Base-by-base conservation (phyloP, 352 stramenopile species). In the Globisporangium recalcitrans region DNA sequence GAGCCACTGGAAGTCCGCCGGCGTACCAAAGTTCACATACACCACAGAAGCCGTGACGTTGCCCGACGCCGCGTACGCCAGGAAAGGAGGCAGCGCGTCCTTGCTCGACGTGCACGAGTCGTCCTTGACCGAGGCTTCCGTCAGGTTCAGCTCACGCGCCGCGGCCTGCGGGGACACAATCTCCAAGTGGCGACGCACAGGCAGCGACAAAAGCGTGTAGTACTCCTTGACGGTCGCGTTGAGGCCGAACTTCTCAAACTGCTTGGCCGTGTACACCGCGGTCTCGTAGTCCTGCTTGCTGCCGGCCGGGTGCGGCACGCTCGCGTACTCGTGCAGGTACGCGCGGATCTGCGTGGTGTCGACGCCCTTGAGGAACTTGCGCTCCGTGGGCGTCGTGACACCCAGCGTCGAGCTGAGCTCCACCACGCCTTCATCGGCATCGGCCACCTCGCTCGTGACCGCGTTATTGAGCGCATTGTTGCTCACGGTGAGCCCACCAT, bases 21-120 rank as follows among this genome's bases (percentile, higher is more conserved):
- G 89, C 11, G 72, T 67, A 0, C 84, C 90, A 58, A 93, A 96
- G 69, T 97, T 97, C 14, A 79, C 86, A 64, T 96, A 97, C 51
- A 97, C 86, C 0, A 95, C 63, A 0, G 82, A 67, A 7, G 71
- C 73, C 21, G 72, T 85, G 31, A 95, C 73, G 60, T 90, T 81
- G 3, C 89, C 90, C 1, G 80, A 80, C 0, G 81, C 82, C 1
- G 82, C 76, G 71, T 97, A 97, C 9, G 82, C 88, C 54, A 95
- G 65, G 67, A 90, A 97, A 2, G 87, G 78, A 56, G 75, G 88
- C 56, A 82, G 71, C 57, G 73, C 87, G 46, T 76, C 71, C 58
- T 72, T 62, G 59, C 64, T 77, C 66, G 61, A 90, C 52, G 70
- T 81, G 48, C 93, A 86, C 16, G 81, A 58, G 52, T 95, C 86